These are phyloP conservation scores for Phalaenopsis hybrid DNA, from an alignment of 116 monocot genomes.

Conservation along the genomic window DNA sequence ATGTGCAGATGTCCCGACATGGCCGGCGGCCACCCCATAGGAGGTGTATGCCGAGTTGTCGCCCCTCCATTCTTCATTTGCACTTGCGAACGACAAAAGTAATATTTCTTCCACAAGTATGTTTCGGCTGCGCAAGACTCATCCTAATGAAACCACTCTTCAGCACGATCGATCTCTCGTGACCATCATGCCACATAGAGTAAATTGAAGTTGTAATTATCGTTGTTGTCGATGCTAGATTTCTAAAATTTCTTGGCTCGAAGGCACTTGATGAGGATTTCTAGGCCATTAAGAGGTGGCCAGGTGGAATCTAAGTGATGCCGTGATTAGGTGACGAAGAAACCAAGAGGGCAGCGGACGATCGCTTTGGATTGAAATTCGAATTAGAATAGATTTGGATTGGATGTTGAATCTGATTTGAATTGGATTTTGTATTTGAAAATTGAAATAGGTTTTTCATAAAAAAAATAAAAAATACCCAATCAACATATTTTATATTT, in stretches of 20 bases:
- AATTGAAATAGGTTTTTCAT: too few species aligned
- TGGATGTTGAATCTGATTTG: too few species aligned
- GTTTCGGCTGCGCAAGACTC: conserved; percentile 53
- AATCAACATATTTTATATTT: too few species aligned
- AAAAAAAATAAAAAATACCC: too few species aligned
- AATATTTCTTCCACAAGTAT: too few species aligned
- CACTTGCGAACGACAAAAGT: too few species aligned
- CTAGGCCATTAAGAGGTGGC: conserved; percentile 74
- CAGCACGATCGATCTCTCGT: conserved; percentile 56
- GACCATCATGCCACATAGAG: conserved; percentile 93
- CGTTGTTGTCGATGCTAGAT: conserved; percentile 15
- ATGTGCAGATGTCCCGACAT: too few species aligned
- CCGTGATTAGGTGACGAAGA: conserved; percentile 60
- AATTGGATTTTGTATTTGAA: too few species aligned
- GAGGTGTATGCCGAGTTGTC: too few species aligned
- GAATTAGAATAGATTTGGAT: too few species aligned
- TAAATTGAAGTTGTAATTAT: conserved; percentile 64
- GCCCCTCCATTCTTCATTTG: too few species aligned
- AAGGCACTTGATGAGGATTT: conserved; percentile 69
- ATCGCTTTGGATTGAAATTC: not conserved
- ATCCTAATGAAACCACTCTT: conserved; percentile 38
- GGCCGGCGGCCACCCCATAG: too few species aligned
- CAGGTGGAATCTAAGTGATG: conserved; percentile 68
- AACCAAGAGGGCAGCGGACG: conserved; percentile 31
- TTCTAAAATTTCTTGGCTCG: conserved; percentile 59